A percentile compares a stretch with the other conserved stretches of the same genome.
Conservation (phyloP, 495 filamentous ascomycete species). For the Bryoglossum gracile region DNA sequence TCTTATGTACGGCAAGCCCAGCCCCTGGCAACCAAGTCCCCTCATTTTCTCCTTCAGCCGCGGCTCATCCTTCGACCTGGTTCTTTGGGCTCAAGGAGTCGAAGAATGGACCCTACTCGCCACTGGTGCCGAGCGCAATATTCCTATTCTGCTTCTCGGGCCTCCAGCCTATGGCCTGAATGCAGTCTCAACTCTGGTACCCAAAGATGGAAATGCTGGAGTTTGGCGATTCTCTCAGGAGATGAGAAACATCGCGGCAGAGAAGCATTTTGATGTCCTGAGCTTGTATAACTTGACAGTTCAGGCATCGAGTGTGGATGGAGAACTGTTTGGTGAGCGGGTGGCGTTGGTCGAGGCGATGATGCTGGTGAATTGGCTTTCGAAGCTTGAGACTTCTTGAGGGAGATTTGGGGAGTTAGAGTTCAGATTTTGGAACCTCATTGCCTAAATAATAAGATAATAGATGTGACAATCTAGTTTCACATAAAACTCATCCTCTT, state of each 20-base stretch:
- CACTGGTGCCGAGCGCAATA: constrained; percentile 29
- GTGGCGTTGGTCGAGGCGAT: constrained; percentile 43
- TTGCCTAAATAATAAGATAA: too few species aligned
- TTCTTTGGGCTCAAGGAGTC: constrained; percentile 32
- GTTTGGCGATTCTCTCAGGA: constrained; percentile 24
- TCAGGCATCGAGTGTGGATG: constrained; percentile 38
- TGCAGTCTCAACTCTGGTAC: constrained; percentile 7
- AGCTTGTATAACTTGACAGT: constrained; percentile 44
- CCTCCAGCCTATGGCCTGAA: constrained; percentile 40
- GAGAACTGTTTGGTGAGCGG: constrained; percentile 35
- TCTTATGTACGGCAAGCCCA: constrained; percentile 24
- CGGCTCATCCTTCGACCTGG: constrained; percentile 31
- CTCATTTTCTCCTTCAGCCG: constrained; percentile 38
- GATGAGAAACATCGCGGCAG: constrained; percentile 30
- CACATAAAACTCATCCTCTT: too few species aligned
- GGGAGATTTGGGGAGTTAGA: too few species aligned
- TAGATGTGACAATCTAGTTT: too few species aligned
- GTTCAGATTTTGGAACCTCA: too few species aligned
- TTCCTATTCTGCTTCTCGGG: constrained; percentile 43
- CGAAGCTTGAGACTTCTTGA: constrained; percentile 26
- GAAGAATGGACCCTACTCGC: constrained; percentile 40
- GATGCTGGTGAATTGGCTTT: constrained; percentile 46
- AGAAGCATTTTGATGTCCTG: constrained; percentile 35
- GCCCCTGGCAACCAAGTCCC: constrained; percentile 38
- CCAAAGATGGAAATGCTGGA: constrained; percentile 20